phyloP scores from a whole-genome alignment of 2,329 filamentous ascomycete species.

The Hymenoscyphus repandus region DNA sequence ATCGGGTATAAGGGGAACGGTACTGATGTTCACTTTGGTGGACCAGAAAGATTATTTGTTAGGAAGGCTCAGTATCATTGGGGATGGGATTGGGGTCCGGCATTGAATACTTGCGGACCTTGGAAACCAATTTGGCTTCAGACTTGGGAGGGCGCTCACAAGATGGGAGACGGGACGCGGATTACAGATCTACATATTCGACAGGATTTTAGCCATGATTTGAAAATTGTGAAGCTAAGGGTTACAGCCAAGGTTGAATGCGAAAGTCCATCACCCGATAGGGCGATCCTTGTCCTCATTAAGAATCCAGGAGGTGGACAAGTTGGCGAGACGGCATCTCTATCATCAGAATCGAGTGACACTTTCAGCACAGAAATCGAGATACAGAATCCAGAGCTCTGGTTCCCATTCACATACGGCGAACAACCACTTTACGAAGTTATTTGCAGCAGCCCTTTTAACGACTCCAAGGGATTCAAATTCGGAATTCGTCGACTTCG shows the following conservation, averaged over 20 bases:
- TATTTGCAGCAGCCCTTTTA: constrained; percentile 41
- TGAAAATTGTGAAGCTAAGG: constrained; percentile 19
- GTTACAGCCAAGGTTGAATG: too few species aligned
- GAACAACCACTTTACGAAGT: constrained; percentile 66
- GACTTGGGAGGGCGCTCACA: constrained; percentile 34
- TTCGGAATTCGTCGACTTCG: constrained; percentile 48
- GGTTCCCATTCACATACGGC: constrained; percentile 72
- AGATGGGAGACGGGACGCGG: constrained; percentile 33
- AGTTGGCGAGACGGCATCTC: too few species aligned
- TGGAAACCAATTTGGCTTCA: constrained; percentile 66
- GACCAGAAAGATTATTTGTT: constrained; percentile 40
- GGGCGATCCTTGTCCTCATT: neutral
- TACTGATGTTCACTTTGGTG: constrained; percentile 45
- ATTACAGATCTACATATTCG: constrained; percentile 53
- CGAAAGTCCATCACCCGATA: neutral
- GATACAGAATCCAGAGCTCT: constrained; percentile 41
- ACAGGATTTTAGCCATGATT: constrained; percentile 18
- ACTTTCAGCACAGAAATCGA: too few species aligned
- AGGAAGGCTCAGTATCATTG: constrained; percentile 67
- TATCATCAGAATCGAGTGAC: too few species aligned
- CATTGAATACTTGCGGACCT: constrained; percentile 56
- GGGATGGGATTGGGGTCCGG: constrained; percentile 65
- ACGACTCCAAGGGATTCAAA: constrained; percentile 35
- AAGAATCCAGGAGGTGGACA: constrained; percentile 31
- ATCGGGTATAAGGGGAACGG: constrained; percentile 35